Conservation (phyloP, 495 filamentous ascomycete species). For the Penicillium waksmanii region DNA sequence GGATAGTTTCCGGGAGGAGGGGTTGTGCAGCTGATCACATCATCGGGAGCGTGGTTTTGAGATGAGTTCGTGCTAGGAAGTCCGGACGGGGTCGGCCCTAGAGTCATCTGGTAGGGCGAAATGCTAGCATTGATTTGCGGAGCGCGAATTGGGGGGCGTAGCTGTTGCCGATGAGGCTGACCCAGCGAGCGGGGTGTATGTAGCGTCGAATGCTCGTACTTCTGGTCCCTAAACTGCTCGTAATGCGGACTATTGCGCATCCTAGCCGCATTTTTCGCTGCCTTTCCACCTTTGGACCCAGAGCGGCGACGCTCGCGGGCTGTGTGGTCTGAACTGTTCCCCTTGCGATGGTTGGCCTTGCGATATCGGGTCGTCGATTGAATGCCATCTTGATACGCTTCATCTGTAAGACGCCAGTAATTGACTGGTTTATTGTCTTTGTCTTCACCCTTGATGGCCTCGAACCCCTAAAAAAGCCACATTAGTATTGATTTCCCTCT, state of each 20-base stretch:
- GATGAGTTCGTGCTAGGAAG: slow-evolving; percentile 15
- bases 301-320: slow-evolving; percentile 56
- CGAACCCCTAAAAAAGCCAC: slow-evolving; percentile 60
- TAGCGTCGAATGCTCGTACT: slow-evolving; percentile 14
- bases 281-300: slow-evolving; percentile 60
- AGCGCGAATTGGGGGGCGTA: not conserved
- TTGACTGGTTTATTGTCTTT: slow-evolving; percentile 61
- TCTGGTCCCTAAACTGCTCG: slow-evolving; percentile 29
- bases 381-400: slow-evolving; percentile 63
- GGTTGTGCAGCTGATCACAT: slow-evolving; percentile 35
- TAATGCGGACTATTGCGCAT: slow-evolving; percentile 24
- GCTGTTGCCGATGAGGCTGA: slow-evolving; percentile 15
- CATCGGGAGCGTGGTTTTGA: slow-evolving; percentile 12
- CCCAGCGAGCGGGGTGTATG: slow-evolving; percentile 11
- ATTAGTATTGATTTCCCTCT: not conserved
- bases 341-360: slow-evolving; percentile 53
- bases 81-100: not conserved
- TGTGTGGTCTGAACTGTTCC: slow-evolving; percentile 42
- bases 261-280: slow-evolving; percentile 42
- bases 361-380: slow-evolving; percentile 78
- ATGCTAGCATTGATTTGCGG: not conserved
- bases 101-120: not conserved
- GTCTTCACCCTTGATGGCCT: slow-evolving; percentile 54
- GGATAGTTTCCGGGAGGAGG: slow-evolving; percentile 24
- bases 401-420: slow-evolving; percentile 68